phyloP scores from a whole-genome alignment of 169 alveolate species.

The Plasmodium gaboni region DNA sequence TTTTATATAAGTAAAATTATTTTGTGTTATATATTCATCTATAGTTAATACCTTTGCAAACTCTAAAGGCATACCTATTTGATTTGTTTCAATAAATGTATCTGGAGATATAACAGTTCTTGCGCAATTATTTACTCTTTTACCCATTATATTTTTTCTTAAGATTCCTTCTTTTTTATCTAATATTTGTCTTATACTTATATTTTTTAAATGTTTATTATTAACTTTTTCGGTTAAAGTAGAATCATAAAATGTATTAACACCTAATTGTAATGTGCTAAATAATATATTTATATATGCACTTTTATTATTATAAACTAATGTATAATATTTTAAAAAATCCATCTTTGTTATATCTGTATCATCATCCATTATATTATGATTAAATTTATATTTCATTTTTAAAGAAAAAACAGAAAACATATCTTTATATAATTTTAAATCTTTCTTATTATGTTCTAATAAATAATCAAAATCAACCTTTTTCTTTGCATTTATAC shows the following conservation, averaged over 20 bases:
- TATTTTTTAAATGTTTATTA: conserved; percentile 80
- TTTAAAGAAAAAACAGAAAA: conserved; percentile 56
- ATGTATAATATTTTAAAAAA: conserved; percentile 78
- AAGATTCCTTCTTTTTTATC: conserved; percentile 98
- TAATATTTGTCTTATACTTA: conserved; percentile 95
- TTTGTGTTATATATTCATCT: conserved; percentile 95
- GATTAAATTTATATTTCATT: conserved; percentile 46
- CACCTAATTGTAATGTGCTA: conserved; percentile 73
- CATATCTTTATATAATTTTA: conserved; percentile 58
- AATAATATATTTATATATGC: conserved; percentile 71
- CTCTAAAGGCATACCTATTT: conserved; percentile 96
- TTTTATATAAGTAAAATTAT: conserved; percentile 90
- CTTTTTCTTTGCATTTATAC: conserved; percentile 84
- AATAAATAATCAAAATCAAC: conserved; percentile 79
- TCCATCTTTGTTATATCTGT: conserved; percentile 82
- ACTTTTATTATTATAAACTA: conserved; percentile 77
- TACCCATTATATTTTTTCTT: conserved; percentile 99
- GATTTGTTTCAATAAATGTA: conserved; percentile 96
- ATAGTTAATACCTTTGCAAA: conserved; percentile 95
- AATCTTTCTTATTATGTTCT: conserved; percentile 79
- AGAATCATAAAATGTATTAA: conserved; percentile 79
- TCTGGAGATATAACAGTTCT: conserved; percentile 99
- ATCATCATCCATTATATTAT: conserved; percentile 76
- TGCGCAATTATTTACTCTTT: conserved; percentile 98
- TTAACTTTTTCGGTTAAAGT: conserved; percentile 58